Evolutionary conservation across 2,329 filamentous ascomycete genomes (phyloP), one percentile per base, ranked within the genome.

Genomic region (Penicillium verrucosum): DNA sequence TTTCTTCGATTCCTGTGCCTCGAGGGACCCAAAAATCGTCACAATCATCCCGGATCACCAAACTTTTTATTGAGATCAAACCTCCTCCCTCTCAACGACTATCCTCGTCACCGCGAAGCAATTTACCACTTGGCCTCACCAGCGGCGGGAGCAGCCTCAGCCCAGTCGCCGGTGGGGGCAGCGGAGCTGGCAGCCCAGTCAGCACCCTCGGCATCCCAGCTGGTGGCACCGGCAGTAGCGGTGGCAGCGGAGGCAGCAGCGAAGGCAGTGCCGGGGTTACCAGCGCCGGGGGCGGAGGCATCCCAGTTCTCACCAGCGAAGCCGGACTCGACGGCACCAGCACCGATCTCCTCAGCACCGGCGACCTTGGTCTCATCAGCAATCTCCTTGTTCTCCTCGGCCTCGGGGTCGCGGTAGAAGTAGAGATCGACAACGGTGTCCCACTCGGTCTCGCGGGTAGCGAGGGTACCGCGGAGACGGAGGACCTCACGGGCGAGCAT

Each of bases 331-430:
- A 94, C 86, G 69, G 89, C 86, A 69, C 81, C 87, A 62, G 89
- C 74, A 69, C 88, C 91, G 73, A 89, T 89, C 82, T 97, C 93
- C 68, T 96, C 92, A 70, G 84, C 88, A 73, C 86, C 88, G 66
- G 90, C 83, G 64, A 88, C 82, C 89, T 97, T 96, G 71, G 81
- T 73, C 85, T 97, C 93, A 60, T 82, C 89, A 67, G 88, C 83
- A 78, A 81, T 75, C 75, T 97, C 95, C 84, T 99, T 96, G 87
- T 96, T 93, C 79, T 96, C 94, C 87, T 99, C 94, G 70, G 92
- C 92, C 83, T 99, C 94, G 72, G 95, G 94, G 82, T 99, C 95
- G 79, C 95, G 94, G 90, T 99, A 97, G 89, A 99, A 99, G 91
- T 99, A 99, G 74, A 99, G 83, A 88, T 99, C 94, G 74, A 95